Base-by-base conservation (phyloP, 371 early-diverging fungal species). In the Circinella minor region DNA sequence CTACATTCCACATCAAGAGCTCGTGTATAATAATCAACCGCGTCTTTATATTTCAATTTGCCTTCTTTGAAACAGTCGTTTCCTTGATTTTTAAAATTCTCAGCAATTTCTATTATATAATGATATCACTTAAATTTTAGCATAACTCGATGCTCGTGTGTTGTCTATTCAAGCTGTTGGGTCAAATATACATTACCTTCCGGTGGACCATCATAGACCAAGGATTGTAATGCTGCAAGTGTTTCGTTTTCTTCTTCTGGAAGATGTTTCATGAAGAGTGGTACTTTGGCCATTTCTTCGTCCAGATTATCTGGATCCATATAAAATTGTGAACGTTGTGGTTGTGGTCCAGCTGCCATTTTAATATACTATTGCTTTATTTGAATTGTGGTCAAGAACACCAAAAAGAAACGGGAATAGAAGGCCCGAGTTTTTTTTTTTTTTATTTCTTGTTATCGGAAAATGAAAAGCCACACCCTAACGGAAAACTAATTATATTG, bases 11-110 rank as follows among this genome's bases (percentile, higher is more conserved):
- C 90, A 11, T 90, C 93, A 37, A 99, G 75, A 1, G 93, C 99
- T 61, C 94, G 88, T 34, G 96, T 93, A 82, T 98, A 99, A 80
- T 80, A 96, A 39, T 83, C 72, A 49, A 93, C 85, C 13, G 98
- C 99, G 67, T 95, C 93, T 61, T 86, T 75, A 78, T 89, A 97
- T 57, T 77, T 78, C 9, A 73, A 39, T 69, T 87, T 87, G 14
- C 95, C 94, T 34, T 84, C 88, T 68, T 89, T 86, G 82, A 95
- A 97, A 66, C 90, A 86, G 11, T 95, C 96, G 78, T 99, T 99
- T 69, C 99, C 99, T 77, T 97, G 96, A 63, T 92, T 89, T 81
- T 96, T 98, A 72, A 96, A 96, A 83, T 96, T 98, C 59, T 86
- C 85, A 4, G 98, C 98, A 65, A 95, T 86, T 80, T 98, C 97